Conservation (phyloP, 352 stramenopile species). For the Discostella stelligera region DNA sequence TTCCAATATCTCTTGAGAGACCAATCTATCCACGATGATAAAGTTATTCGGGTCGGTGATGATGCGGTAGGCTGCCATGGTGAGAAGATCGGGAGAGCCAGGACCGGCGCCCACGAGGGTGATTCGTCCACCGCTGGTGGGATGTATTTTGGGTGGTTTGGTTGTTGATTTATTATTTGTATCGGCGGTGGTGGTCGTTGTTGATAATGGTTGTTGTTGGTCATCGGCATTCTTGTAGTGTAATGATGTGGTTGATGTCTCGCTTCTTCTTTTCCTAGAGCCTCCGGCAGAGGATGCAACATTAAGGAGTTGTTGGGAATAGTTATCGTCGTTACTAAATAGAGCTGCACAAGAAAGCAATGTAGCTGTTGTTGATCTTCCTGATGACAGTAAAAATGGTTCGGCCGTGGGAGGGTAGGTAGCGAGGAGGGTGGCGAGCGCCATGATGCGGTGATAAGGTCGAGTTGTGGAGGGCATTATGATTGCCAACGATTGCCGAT, state of each 20-base stretch:
- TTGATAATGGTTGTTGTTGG: background rate
- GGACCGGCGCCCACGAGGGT: slow-evolving; percentile 88
- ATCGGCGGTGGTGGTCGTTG: background rate
- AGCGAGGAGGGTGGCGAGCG: background rate
- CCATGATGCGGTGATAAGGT: background rate
- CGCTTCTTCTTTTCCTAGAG: too few relatives aligned
- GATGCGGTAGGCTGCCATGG: slow-evolving; percentile 88
- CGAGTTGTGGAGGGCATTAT: background rate
- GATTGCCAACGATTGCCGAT: background rate
- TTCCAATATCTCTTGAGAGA: slow-evolving; percentile 88
- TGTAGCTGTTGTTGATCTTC: background rate
- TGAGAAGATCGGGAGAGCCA: slow-evolving; percentile 93
- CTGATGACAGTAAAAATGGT: background rate
- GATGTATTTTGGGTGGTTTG: slow-evolving; percentile 18
- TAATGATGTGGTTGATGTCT: background rate
- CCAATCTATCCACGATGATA: slow-evolving; percentile 92
- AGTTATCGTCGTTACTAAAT: too few relatives aligned
- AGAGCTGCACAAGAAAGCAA: background rate
- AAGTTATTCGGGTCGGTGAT: slow-evolving; percentile 79
- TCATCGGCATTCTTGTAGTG: background rate
- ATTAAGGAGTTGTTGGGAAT: too few relatives aligned
- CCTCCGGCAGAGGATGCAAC: too few relatives aligned
- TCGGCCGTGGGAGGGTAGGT: background rate
- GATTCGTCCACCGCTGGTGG: slow-evolving; percentile 59
- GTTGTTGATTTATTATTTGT: background rate